These are phyloP conservation scores for Populus tomentosa DNA, from an alignment of 441 rosid genomes.

Conservation along the genomic window DNA sequence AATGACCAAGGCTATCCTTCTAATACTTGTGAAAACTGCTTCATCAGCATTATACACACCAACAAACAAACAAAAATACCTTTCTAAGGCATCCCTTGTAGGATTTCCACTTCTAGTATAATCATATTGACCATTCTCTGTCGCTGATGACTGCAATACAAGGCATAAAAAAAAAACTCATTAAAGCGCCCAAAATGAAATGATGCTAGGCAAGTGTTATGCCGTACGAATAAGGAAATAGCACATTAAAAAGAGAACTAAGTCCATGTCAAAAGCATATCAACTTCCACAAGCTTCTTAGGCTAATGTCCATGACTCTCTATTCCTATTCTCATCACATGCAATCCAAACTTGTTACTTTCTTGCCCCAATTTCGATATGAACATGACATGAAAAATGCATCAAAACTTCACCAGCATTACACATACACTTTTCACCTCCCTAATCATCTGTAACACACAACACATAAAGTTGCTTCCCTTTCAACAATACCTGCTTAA, in stretches of 20 bases:
- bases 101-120: conserved; percentile 99
- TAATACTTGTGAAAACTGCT: neutral
- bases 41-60: neutral
- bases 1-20: neutral
- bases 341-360: neutral
- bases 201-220: neutral
- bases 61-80: conserved; percentile 33
- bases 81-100: conserved; percentile 81
- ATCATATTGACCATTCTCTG: conserved; percentile 78
- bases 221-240: neutral
- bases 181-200: neutral
- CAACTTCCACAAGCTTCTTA: neutral
- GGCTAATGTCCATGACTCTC: neutral
- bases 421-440: neutral
- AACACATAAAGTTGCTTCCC: neutral
- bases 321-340: neutral
- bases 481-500: conserved; percentile 62
- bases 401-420: neutral
- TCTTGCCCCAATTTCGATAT: neutral
- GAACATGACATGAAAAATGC: neutral
- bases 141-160: conserved; percentile 66
- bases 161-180: conserved; percentile 2
- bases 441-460: neutral
- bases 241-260: neutral
- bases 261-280: neutral